Conservation (phyloP, 2,329 filamentous ascomycete genomes). For the Aspergillus hiratsukae region DNA sequence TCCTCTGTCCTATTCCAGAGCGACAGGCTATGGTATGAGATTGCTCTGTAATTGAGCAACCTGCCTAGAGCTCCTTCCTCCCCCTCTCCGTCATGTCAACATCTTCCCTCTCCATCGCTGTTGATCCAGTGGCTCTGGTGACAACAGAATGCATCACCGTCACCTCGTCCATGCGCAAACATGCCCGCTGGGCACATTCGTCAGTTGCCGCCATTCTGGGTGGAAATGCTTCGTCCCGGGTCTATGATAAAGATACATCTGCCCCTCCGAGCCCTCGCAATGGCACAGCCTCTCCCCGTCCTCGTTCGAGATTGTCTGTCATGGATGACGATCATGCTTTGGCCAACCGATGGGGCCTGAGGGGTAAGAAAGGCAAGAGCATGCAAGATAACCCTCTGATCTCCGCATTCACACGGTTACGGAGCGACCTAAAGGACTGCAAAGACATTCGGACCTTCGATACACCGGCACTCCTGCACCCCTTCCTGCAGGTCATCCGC, state of each 20-base stretch:
- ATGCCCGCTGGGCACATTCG: conserved; percentile 91
- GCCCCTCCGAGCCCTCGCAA: conserved; percentile 33
- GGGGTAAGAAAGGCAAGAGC: conserved; percentile 93
- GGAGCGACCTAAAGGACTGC: conserved; percentile 80
- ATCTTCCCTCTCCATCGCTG: conserved; percentile 65
- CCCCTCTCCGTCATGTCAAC: conserved; percentile 28
- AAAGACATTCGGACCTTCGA: conserved; percentile 90
- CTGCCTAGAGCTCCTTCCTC: conserved; percentile 14
- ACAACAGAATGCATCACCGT: conserved; percentile 99
- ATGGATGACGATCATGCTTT: conserved; percentile 47
- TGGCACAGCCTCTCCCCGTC: conserved; percentile 16
- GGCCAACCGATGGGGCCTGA: conserved; percentile 83
- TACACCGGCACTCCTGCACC: conserved; percentile 80
- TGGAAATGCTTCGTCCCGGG: conserved; percentile 52
- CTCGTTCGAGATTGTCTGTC: conserved; percentile 17
- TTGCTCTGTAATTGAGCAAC: conserved; percentile 12
- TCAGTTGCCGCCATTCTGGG: conserved; percentile 94
- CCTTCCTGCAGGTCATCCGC: conserved; percentile 94
- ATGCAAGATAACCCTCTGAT: conserved; percentile 97
- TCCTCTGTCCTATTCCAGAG: conserved; percentile 1
- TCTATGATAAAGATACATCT: conserved; percentile 41
- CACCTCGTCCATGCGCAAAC: conserved; percentile 96
- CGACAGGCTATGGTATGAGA: conserved; percentile 17
- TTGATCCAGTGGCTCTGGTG: conserved; percentile 86
- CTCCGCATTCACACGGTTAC: conserved; percentile 83